Percentiles rank a stretch among this genome's conserved stretches.
These are phyloP conservation scores for Aspergillus sp. DNA, from an alignment of 2,329 filamentous ascomycete species.

Conservation along the genomic window DNA sequence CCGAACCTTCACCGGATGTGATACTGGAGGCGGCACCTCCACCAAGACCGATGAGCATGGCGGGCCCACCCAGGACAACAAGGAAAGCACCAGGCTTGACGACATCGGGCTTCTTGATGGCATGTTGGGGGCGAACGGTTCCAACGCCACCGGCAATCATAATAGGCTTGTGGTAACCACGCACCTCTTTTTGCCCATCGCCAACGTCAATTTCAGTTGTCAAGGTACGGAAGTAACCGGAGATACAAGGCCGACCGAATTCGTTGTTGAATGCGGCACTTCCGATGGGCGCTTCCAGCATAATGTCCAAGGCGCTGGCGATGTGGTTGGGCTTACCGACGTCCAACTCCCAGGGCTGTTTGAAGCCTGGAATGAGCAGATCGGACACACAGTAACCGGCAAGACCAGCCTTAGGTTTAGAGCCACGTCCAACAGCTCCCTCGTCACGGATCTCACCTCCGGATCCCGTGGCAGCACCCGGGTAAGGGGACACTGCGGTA, in stretches of 20 bases:
- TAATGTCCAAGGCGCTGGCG: slow-evolving; percentile 91
- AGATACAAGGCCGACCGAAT: slow-evolving; percentile 85
- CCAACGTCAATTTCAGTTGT: slow-evolving; percentile 66
- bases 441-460: slow-evolving; percentile 96
- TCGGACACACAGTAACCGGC: slow-evolving; percentile 95
- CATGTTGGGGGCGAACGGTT: slow-evolving; percentile 85
- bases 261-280: slow-evolving; percentile 97
- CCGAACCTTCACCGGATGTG: slow-evolving; percentile 81
- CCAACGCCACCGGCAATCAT: slow-evolving; percentile 97
- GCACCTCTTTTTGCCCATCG: slow-evolving; percentile 66
- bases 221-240: slow-evolving; percentile 89
- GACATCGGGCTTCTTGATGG: slow-evolving; percentile 75
- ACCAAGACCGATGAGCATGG: slow-evolving; percentile 96
- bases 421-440: slow-evolving; percentile 89
- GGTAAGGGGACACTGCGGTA: slow-evolving; percentile 89
- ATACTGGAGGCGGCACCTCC: slow-evolving; percentile 93
- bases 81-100: slow-evolving; percentile 87
- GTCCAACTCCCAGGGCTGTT: slow-evolving; percentile 86
- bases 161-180: slow-evolving; percentile 97
- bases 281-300: slow-evolving; percentile 95
- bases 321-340: slow-evolving; percentile 89
- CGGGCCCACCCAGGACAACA: slow-evolving; percentile 90
- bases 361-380: slow-evolving; percentile 79
- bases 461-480: slow-evolving; percentile 90
- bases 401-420: slow-evolving; percentile 87